phyloP scores from a whole-genome alignment of 768 basidiomycete species.

The Phylloporus sp. region DNA sequence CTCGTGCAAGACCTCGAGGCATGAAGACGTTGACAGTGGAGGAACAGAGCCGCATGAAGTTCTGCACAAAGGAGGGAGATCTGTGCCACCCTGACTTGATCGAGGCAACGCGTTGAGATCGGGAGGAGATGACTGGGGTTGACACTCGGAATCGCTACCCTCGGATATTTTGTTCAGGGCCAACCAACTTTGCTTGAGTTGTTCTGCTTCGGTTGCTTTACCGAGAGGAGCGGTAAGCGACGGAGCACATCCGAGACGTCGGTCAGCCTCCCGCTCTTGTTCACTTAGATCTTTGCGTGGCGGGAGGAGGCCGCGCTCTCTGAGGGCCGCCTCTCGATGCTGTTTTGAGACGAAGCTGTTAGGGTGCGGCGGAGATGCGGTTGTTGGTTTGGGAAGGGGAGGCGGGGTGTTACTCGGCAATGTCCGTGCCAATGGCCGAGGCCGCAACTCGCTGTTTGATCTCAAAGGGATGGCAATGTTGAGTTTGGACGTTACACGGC shows the following conservation, averaged over 20 bases:
- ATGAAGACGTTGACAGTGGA: constrained; percentile 22
- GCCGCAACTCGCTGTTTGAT: constrained; percentile 6
- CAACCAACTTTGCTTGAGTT: constrained; percentile 53
- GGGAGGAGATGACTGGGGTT: not conserved
- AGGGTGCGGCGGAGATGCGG: constrained; percentile 16
- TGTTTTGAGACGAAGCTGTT: constrained; percentile 21
- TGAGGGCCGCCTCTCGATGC: constrained; percentile 47
- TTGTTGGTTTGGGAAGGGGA: not conserved
- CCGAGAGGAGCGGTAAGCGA: constrained; percentile 15
- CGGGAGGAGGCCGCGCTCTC: constrained; percentile 56
- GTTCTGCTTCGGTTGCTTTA: constrained; percentile 42
- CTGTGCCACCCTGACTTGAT: constrained; percentile 14
- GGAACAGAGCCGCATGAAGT: constrained; percentile 22
- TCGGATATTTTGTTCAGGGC: constrained; percentile 32
- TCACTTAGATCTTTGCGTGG: constrained; percentile 34
- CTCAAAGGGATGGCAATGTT: constrained; percentile 19
- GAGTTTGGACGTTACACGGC: constrained; percentile 29
- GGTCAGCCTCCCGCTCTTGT: constrained; percentile 39
- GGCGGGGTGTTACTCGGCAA: constrained; percentile 4
- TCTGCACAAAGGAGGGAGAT: constrained; percentile 10
- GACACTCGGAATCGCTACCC: constrained; percentile 22
- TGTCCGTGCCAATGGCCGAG: constrained; percentile 14
- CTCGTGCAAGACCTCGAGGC: constrained; percentile 28
- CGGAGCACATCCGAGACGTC: constrained; percentile 37
- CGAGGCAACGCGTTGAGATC: not conserved